Conservation (phyloP, 768 basidiomycete species). For the Fomitopsis pulvina region DNA sequence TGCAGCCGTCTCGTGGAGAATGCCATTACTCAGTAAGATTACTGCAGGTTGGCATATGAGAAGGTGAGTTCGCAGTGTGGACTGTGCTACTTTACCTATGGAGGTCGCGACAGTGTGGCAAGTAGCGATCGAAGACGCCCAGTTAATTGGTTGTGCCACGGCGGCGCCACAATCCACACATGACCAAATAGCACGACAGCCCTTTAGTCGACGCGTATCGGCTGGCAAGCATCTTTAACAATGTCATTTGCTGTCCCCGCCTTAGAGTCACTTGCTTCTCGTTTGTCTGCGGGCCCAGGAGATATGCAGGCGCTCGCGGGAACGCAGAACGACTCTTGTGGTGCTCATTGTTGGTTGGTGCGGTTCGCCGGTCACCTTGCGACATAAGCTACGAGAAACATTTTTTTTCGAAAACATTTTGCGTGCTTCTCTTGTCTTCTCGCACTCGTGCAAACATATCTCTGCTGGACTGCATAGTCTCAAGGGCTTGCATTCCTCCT, state of each 20-base stretch:
- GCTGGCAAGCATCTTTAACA: conserved; percentile 1
- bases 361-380: background rate
- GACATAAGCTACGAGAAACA: conserved; percentile 3
- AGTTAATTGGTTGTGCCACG: background rate
- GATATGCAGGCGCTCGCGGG: conserved; percentile 20
- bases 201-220: conserved; percentile 6
- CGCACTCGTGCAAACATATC: too few relatives aligned
- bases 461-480: too few relatives aligned
- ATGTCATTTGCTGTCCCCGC: conserved; percentile 19
- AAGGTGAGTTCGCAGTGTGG: too few relatives aligned
- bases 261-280: conserved; percentile 22
- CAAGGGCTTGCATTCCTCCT: too few relatives aligned
- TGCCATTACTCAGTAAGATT: conserved; percentile 10
- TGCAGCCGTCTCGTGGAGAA: conserved; percentile 41
- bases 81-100: too few relatives aligned
- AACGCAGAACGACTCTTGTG: conserved; percentile 15
- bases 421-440: too few relatives aligned
- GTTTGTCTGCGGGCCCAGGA: conserved; percentile 4
- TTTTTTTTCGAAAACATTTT: too few relatives aligned
- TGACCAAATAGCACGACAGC: background rate
- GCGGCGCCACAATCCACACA: conserved; percentile 8
- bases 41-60: too few relatives aligned
- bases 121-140: background rate
- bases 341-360: conserved; percentile 16
- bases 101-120: too few relatives aligned